Base-by-base conservation (phyloP, 371 early-diverging fungal genomes). In the Apophysomyces ossiformis region DNA sequence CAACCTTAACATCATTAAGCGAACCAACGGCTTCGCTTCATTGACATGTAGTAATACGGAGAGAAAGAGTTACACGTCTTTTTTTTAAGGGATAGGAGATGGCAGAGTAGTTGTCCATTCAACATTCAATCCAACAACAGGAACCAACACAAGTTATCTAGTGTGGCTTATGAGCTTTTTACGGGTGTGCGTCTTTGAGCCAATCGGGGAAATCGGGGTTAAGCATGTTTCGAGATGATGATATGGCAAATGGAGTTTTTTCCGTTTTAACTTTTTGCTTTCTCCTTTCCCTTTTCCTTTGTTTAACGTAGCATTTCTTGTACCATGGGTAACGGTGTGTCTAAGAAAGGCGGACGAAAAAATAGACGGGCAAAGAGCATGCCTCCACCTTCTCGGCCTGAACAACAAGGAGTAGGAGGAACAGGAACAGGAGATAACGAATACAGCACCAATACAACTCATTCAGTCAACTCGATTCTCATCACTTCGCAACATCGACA, bases 401-500 rank as follows among this genome's bases (percentile, higher is more conserved):
- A 63, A 7, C 37, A 37, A 32, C 62, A 57, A 7, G 39, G 44
- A 35, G 35, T 18, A 36, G 36, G 41, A 11, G 65, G 73, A 18
- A 37, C 45, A 35, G 35, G 38, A 36, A 16, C 32, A 15, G 65
- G 73, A 13, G 83, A 83, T 21, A 80, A 83, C 61, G 79, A 81
- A n/a, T 68, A 77, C 43, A 74, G 77, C 35, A 78, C 71, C 16
- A 81, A 78, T 58, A 83, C 83, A 18, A 77, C 83, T 0, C 78
- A 78, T 37, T 83, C 83, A 1, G 76, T 79, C 47, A 79, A 67
- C 60, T 83, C 83, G 1, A 83, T 83, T 18, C 57, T 82, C 4
- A 37, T 80, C 12, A 79, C 72, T 39, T 75, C 76, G 0, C 76
- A 73, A 60, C 79, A 78, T 68, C 71, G 73, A 15, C 71, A 71